Evolutionary conservation across 768 basidiomycete species (phyloP).

Genomic region (Fomitopsis serialis): DNA sequence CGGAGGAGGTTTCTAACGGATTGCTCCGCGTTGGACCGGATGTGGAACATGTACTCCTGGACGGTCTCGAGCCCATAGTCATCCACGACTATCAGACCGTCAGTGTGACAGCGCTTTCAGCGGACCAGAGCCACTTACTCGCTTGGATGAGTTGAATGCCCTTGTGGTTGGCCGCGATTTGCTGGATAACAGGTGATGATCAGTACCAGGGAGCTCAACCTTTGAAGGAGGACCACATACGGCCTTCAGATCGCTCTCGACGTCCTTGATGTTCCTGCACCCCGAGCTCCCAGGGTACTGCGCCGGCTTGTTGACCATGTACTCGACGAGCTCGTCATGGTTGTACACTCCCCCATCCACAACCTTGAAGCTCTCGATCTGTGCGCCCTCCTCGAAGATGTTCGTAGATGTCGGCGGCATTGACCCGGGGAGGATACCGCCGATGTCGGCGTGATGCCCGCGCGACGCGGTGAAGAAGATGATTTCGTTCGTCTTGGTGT

Average conservation of each 20-base stretch:
- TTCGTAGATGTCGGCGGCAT: conserved; percentile 94
- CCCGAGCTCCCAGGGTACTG: conserved; percentile 83
- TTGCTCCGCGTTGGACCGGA: conserved; percentile 81
- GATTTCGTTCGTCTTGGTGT: conserved; percentile 55
- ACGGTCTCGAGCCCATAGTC: conserved; percentile 86
- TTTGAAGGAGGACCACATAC: conserved; percentile 37
- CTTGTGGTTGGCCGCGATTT: conserved; percentile 93
- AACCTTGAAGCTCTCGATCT: conserved; percentile 88
- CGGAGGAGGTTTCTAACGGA: conserved; percentile 81
- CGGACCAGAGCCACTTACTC: conserved; percentile 36
- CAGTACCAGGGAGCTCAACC: too few relatives aligned
- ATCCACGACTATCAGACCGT: conserved; percentile 53
- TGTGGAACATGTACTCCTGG: conserved; percentile 91
- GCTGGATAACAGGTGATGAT: conserved; percentile 44
- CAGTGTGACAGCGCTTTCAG: background rate
- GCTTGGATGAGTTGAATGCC: conserved; percentile 82
- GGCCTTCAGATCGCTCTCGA: conserved; percentile 89
- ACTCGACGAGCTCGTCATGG: conserved; percentile 62
- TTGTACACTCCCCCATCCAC: conserved; percentile 82
- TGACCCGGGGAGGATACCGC: conserved; percentile 86
- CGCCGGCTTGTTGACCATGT: conserved; percentile 79
- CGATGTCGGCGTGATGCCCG: conserved; percentile 93
- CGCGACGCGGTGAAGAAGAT: conserved; percentile 93
- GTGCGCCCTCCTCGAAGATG: conserved; percentile 92
- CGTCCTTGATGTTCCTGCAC: conserved; percentile 81